Conservation (phyloP, 2,329 filamentous ascomycete species). For the Colletotrichum acutatum region DNA sequence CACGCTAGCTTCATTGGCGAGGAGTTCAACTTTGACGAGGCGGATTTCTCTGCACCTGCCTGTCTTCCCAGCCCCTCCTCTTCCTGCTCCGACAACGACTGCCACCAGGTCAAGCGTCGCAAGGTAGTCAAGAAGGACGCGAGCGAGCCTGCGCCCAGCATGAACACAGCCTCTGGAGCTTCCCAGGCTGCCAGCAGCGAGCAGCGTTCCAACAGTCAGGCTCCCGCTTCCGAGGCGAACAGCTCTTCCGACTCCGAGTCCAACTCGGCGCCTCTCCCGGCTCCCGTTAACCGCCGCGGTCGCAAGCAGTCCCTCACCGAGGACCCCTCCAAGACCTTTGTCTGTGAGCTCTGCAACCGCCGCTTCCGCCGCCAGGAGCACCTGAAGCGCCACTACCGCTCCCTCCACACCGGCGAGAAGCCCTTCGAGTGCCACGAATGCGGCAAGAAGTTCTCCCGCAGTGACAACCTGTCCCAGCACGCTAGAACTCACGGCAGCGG, state of each 20-base stretch:
- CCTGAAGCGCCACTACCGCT: conserved; percentile 97
- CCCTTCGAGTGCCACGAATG: conserved; percentile 98
- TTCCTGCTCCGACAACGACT: conserved; percentile 60
- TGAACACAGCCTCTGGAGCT: conserved; percentile 55
- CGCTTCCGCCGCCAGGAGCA: conserved; percentile 99
- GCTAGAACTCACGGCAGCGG: conserved; percentile 92
- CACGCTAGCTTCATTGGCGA: conserved; percentile 79
- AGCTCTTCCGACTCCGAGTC: conserved; percentile 57
- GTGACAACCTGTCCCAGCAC: conserved; percentile 97
- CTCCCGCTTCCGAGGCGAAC: conserved; percentile 46
- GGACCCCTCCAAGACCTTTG: conserved; percentile 97
- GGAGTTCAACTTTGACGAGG: conserved; percentile 80
- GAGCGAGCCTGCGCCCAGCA: conserved; percentile 49
- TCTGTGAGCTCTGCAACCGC: conserved; percentile 95
- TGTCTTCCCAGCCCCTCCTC: conserved; percentile 72
- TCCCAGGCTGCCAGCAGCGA: conserved; percentile 45
- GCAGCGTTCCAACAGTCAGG: conserved; percentile 46
- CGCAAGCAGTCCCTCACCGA: conserved; percentile 99
- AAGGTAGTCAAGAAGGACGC: conserved; percentile 60
- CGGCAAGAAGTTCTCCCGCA: conserved; percentile 98
- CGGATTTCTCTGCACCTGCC: conserved; percentile 68
- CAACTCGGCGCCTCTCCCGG: conserved; percentile 55
- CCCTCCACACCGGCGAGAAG: conserved; percentile 98
- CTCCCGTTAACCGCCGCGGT: conserved; percentile 86
- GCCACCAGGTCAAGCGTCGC: conserved; percentile 67